Evolutionary conservation across 306 rosid genomes (phyloP).

Genomic region (Mimosa pudica): DNA sequence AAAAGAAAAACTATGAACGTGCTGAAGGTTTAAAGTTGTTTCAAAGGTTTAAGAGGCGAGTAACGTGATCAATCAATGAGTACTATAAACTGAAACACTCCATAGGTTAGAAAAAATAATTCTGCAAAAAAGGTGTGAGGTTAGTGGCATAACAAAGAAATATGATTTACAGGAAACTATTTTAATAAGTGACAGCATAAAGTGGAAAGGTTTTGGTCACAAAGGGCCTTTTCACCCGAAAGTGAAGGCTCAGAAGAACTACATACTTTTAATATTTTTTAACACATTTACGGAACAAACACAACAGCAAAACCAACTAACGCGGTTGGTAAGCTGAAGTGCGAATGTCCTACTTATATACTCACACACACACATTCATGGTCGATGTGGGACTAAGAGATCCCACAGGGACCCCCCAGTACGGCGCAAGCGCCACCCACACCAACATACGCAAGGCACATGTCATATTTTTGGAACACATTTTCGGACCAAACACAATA

Average conservation of each 20-base stretch:
- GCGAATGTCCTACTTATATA: no score
- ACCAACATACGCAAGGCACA: no score
- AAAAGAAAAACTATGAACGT: background rate
- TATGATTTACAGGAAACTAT: background rate
- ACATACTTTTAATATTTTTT: background rate
- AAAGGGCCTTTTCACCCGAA: background rate
- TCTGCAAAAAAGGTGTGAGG: background rate
- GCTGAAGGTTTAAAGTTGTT: background rate
- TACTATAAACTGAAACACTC: background rate
- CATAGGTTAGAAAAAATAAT: background rate
- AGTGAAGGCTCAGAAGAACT: background rate
- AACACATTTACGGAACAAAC: no score
- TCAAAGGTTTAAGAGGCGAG: background rate
- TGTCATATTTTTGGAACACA: no score
- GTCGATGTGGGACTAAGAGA: no score
- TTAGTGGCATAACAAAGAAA: background rate
- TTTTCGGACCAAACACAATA: no score
- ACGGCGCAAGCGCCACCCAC: no score
- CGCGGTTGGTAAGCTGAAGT: no score
- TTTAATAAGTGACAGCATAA: background rate
- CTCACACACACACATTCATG: no score
- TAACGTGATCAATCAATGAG: background rate
- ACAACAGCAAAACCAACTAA: no score
- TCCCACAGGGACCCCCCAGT: no score
- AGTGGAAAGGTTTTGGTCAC: background rate